Base-by-base conservation (phyloP, 2,329 filamentous ascomycete species). In the Aureobasidium melanogenum region DNA sequence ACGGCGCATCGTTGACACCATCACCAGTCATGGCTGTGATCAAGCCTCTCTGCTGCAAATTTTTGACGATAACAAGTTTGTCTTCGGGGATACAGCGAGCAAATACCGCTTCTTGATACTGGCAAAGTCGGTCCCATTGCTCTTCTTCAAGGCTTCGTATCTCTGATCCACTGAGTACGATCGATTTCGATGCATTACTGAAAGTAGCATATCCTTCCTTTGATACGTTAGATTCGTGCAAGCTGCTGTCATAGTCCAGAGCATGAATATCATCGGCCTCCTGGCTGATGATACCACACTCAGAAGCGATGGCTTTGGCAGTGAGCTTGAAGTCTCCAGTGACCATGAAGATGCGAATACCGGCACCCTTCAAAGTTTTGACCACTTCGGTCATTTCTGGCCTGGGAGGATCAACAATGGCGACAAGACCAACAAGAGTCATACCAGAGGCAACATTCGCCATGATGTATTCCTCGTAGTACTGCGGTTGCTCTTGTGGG, bases 291-390 rank as follows among this genome's bases (percentile, higher is more conserved):
- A 91, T 90, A 9, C 88, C 86, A 63, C 87, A 89, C 60, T 90
- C 83, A 3, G 81, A 78, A 0, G 88, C 87, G 64, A 92, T 91
- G 1, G 88, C 86, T 64, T 84, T 79, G 0, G 88, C 88, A 0
- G 88, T 92, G 17, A 91, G 79, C 28, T 86, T 85, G 69, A 88
- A 91, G 68, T 92, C 88, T 10, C 88, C 88, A 1, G 88, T 92
- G 0, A 91, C 88, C 88, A 92, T 92, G 72, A 88, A 87, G 32
- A 91, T 84, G n/a, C 85, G 79, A 59, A 92, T 87, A 1, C 87
- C 86, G 4, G 89, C 88, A 1, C 82, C 78, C 14, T 87, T 82
- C 17, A 91, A 77, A 0, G 82, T 88, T n/a, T 77, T 74, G 30
- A 85, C 75, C 0, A 85, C 83, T 14, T 77, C 76, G 0, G 82